These are phyloP conservation scores for Cymbopogon citratus DNA, from an alignment of 176 grass and related monocot genomes.

Conservation along the genomic window DNA sequence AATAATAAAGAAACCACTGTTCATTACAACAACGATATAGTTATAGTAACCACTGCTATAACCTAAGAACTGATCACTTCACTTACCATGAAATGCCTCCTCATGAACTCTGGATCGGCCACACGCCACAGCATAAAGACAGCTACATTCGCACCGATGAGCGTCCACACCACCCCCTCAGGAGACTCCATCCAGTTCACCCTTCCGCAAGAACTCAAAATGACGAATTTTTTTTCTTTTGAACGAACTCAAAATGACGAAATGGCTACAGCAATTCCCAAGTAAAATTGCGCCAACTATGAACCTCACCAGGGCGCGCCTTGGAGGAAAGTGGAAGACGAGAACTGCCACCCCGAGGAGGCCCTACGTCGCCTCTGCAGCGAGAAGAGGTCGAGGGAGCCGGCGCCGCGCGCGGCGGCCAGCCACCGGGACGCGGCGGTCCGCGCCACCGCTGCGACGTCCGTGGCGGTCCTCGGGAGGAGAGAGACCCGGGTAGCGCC, in stretches of 20 bases:
- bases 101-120: slow-evolving; percentile 60
- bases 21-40: slow-evolving; percentile 13
- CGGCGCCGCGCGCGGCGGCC: neutral
- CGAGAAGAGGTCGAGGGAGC: slow-evolving; percentile 37
- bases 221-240: neutral
- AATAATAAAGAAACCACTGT: slow-evolving; percentile 4
- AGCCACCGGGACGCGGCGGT: slow-evolving; percentile 20
- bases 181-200: slow-evolving; percentile 30
- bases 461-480: slow-evolving; percentile 28
- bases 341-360: neutral
- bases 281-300: neutral
- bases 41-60: neutral
- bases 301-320: slow-evolving; percentile 30
- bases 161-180: slow-evolving; percentile 35
- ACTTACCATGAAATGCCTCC: slow-evolving; percentile 68
- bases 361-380: slow-evolving; percentile 23
- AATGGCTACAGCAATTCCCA: neutral
- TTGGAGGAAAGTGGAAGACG: slow-evolving; percentile 6
- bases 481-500: neutral
- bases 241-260: slow-evolving; percentile 8
- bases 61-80: slow-evolving; percentile 5
- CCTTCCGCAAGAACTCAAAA: slow-evolving; percentile 41
- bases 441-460: slow-evolving; percentile 10
- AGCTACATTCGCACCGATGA: slow-evolving; percentile 61
- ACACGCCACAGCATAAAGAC: slow-evolving; percentile 75